phyloP scores from a whole-genome alignment of 768 basidiomycete species.

The Boletus fagicola region DNA sequence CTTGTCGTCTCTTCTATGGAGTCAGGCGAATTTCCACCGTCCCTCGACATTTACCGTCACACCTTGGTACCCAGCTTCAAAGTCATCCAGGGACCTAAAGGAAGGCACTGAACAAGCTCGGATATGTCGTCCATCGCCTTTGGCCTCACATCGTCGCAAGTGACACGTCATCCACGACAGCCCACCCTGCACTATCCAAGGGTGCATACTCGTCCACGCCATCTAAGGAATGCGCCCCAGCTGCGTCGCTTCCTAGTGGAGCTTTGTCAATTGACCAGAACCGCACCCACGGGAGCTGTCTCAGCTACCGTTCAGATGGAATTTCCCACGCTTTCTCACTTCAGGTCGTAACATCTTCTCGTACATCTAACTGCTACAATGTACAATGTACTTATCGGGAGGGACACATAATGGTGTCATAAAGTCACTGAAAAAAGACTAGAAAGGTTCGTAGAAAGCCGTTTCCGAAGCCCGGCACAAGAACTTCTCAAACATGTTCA shows the following conservation, averaged over 20 bases:
- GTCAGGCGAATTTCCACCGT: too few relatives aligned
- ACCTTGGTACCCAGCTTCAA: conserved; percentile 83
- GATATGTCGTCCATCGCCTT: conserved; percentile 88
- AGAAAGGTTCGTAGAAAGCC: neutral
- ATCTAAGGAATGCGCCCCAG: conserved; percentile 99
- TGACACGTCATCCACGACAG: conserved; percentile 70
- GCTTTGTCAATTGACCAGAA: conserved; percentile 93
- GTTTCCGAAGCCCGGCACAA: too few relatives aligned
- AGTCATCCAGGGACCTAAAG: conserved; percentile 81
- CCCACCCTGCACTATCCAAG: too few relatives aligned
- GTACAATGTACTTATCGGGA: too few relatives aligned
- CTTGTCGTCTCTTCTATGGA: too few relatives aligned
- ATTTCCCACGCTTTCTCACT: conserved; percentile 68
- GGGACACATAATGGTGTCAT: neutral
- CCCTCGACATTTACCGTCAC: conserved; percentile 69
- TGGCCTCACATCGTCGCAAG: conserved; percentile 69
- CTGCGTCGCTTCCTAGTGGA: conserved; percentile 92
- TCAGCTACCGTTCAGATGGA: conserved; percentile 96
- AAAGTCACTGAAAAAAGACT: neutral
- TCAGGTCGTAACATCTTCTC: conserved; percentile 4
- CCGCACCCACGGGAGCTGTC: conserved; percentile 62
- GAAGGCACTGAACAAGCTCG: conserved; percentile 75
- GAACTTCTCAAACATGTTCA: neutral
- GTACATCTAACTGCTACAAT: conserved; percentile 11
- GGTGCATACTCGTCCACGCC: conserved; percentile 91